These are phyloP conservation scores for Fusarium sp. DNA, from an alignment of 2,329 filamentous ascomycete species.

Conservation along the genomic window DNA sequence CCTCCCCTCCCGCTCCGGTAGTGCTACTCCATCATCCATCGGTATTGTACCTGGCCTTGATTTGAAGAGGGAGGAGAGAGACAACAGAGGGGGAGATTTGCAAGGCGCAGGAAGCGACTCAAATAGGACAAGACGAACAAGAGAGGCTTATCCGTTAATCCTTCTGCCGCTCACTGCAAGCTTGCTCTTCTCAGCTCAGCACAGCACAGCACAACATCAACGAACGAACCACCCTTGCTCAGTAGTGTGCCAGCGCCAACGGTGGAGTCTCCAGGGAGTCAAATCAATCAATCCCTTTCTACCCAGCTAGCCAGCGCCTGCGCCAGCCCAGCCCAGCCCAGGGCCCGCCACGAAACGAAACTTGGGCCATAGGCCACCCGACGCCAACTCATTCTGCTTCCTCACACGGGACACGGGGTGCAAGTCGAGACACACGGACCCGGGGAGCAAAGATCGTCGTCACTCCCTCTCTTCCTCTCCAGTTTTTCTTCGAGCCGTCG, in stretches of 20 bases:
- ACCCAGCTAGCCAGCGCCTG: background rate
- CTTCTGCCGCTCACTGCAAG: background rate
- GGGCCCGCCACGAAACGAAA: constrained; percentile 40
- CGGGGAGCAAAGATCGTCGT: constrained; percentile 35
- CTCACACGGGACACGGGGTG: constrained; percentile 7
- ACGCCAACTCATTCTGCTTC: constrained; percentile 21
- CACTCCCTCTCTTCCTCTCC: constrained; percentile 23
- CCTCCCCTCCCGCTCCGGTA: constrained; percentile 5
- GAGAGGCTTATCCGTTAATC: background rate
- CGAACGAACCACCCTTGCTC: constrained; percentile 9
- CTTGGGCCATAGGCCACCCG: constrained; percentile 35
- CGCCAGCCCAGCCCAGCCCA: background rate
- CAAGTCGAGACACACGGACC: constrained; percentile 10
- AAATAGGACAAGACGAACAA: constrained; percentile 14
- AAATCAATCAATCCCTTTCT: constrained; percentile 11
- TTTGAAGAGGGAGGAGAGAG: background rate
- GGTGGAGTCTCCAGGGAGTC: constrained; percentile 32
- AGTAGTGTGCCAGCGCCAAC: constrained; percentile 13
- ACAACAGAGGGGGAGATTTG: background rate
- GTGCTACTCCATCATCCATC: constrained; percentile 1
- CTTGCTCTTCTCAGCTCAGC: background rate
- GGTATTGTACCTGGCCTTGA: background rate
- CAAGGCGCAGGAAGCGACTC: constrained; percentile 2
- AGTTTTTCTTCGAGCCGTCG: constrained; percentile 24
- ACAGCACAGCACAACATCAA: background rate